These are phyloP conservation scores for Penicillium sumatraense DNA, from an alignment of 2,329 filamentous ascomycete species.

Conservation along the genomic window DNA sequence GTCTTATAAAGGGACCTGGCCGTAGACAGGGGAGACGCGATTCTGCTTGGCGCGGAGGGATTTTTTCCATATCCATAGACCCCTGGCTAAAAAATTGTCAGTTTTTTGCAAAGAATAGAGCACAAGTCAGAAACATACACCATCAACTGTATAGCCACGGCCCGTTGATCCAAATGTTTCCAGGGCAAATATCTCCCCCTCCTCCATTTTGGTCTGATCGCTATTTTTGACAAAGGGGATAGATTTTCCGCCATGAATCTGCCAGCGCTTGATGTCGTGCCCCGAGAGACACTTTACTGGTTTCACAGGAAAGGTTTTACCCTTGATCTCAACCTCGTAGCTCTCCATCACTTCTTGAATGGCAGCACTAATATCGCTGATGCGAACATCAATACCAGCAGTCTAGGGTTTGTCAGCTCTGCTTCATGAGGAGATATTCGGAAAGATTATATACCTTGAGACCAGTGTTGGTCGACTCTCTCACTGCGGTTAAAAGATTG, in stretches of 20 bases:
- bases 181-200: slow-evolving; percentile 63
- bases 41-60: slow-evolving; percentile 40
- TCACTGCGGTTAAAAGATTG: slow-evolving; percentile 71
- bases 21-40: slow-evolving; percentile 50
- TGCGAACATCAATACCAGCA: slow-evolving; percentile 60
- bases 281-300: slow-evolving; percentile 60
- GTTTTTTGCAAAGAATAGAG: neutral
- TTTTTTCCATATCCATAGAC: slow-evolving; percentile 59
- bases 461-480: slow-evolving; percentile 67
- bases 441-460: slow-evolving; percentile 41
- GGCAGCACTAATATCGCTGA: slow-evolving; percentile 59
- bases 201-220: slow-evolving; percentile 60
- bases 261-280: slow-evolving; percentile 59
- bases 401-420: slow-evolving; percentile 35
- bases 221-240: slow-evolving; percentile 60
- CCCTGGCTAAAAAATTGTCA: slow-evolving; percentile 42
- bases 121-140: slow-evolving; percentile 37
- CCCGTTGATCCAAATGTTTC: slow-evolving; percentile 64
- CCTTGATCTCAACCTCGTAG: slow-evolving; percentile 62
- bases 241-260: slow-evolving; percentile 61
- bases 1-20: slow-evolving; percentile 62
- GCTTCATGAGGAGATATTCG: neutral
- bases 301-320: slow-evolving; percentile 59
- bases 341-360: slow-evolving; percentile 68
- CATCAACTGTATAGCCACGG: slow-evolving; percentile 53